Conservation (phyloP, 148 eudicot genomes). For the Rhododendron henanense region DNA sequence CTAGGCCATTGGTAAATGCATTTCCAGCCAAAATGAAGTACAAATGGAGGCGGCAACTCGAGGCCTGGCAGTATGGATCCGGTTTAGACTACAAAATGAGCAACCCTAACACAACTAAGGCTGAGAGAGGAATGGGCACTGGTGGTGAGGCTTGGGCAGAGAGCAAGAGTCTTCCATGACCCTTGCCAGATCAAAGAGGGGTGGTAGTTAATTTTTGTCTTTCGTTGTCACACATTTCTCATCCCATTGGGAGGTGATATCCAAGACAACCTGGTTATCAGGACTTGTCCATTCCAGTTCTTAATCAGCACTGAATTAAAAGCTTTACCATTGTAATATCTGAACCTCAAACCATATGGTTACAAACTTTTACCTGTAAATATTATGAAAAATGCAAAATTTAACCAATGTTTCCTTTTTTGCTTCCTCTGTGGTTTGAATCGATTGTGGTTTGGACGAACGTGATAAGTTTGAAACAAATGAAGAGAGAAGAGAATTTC, state of each 20-base stretch:
- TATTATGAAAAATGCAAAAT: neutral
- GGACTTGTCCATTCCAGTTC: neutral
- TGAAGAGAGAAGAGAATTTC: neutral
- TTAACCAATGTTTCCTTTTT: neutral
- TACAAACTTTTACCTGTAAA: neutral
- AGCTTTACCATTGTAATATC: neutral
- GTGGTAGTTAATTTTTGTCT: neutral
- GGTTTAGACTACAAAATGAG: conserved; percentile 69
- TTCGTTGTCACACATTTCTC: neutral
- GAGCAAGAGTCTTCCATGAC: neutral
- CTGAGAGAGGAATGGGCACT: neutral
- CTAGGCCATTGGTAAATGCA: conserved; percentile 54
- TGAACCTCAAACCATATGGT: neutral
- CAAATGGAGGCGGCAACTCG: conserved; percentile 73
- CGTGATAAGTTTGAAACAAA: neutral
- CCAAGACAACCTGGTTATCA: neutral
- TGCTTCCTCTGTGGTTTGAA: neutral
- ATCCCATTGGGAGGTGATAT: neutral
- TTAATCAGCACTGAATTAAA: neutral
- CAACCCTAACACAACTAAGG: neutral
- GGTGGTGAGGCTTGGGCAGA: neutral
- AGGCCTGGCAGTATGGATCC: conserved; percentile 93
- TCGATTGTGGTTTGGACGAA: neutral
- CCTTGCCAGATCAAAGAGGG: neutral
- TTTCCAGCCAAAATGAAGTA: conserved; percentile 62